Conservation (phyloP, 208 protist genomes). For the Crithidia acanthocephali region DNA sequence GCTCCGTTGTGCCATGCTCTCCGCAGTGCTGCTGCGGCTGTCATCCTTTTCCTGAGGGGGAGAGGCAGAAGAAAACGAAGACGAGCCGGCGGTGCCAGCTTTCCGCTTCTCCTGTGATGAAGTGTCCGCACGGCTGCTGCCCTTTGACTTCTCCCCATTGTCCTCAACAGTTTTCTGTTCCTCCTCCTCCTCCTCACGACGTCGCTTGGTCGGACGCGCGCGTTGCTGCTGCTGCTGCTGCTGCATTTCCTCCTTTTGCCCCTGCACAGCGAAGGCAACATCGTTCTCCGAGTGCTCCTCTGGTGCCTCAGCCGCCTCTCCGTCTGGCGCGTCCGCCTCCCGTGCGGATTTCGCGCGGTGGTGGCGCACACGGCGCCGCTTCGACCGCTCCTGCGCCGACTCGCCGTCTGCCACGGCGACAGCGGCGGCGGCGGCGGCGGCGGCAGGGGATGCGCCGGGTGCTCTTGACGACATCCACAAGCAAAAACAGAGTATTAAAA, state of each 20-base stretch:
- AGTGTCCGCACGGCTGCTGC: background rate
- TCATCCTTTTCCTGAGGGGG: background rate
- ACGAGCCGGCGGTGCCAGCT: background rate
- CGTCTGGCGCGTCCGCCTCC: slow-evolving; percentile 23
- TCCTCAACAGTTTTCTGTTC: background rate
- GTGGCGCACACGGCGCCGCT: slow-evolving; percentile 58
- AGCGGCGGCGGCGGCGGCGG: background rate
- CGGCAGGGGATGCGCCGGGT: background rate
- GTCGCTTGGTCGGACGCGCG: slow-evolving; percentile 18
- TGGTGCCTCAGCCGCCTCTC: background rate
- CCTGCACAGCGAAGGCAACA: background rate
- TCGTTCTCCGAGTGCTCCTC: slow-evolving; percentile 11
- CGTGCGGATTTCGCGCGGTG: slow-evolving; percentile 57
- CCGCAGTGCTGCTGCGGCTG: background rate
- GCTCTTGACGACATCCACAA: slow-evolving; percentile 7
- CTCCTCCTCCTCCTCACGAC: slow-evolving; percentile 13
- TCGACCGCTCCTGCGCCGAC: slow-evolving; percentile 17
- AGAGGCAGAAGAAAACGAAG: too few relatives aligned
- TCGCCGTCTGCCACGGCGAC: background rate
- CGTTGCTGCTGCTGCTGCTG: slow-evolving; percentile 16
- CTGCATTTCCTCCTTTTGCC: slow-evolving; percentile 15
- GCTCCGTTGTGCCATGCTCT: slow-evolving; percentile 22
- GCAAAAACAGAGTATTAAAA: too few relatives aligned
- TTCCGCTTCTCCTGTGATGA: background rate
- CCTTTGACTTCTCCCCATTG: background rate